Conservation (phyloP, 768 basidiomycete species). For the Neoboletus magnificus region DNA sequence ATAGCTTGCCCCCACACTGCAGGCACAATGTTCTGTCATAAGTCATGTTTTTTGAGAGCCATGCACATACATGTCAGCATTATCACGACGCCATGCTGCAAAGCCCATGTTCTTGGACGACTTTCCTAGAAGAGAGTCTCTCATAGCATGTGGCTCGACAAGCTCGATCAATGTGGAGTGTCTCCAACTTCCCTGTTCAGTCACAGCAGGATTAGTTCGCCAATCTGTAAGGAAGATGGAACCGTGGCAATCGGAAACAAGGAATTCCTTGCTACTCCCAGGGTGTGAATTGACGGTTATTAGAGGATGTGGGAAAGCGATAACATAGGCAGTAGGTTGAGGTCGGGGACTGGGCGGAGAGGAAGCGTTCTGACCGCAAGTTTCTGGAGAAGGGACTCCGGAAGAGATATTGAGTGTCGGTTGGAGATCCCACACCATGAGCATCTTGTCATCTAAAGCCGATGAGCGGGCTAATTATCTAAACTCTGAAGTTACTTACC, state of each 20-base stretch:
- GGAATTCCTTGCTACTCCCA: conserved; percentile 70
- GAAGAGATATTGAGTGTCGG: conserved; percentile 50
- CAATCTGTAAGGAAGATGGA: conserved; percentile 80
- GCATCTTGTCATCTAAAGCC: conserved; percentile 68
- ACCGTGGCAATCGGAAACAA: conserved; percentile 73
- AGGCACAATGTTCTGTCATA: neutral
- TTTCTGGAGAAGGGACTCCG: conserved; percentile 30
- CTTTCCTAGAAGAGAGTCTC: conserved; percentile 47
- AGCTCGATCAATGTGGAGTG: conserved; percentile 68
- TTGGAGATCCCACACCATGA: conserved; percentile 85
- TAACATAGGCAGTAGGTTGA: conserved; percentile 76
- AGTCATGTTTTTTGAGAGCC: neutral
- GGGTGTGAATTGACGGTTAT: conserved; percentile 68
- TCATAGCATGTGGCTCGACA: conserved; percentile 62
- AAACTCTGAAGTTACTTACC: conserved; percentile 38
- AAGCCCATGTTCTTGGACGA: conserved; percentile 51
- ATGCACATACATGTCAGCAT: conserved; percentile 63
- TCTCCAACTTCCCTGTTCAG: conserved; percentile 52
- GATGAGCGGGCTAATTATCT: neutral
- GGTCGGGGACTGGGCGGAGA: conserved; percentile 39
- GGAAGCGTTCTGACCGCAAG: conserved; percentile 28
- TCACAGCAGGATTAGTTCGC: conserved; percentile 63
- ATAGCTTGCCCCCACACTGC: conserved; percentile 72
- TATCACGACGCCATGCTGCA: conserved; percentile 68
- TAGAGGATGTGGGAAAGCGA: conserved; percentile 71